These are phyloP conservation scores for Neltuma alba DNA, from an alignment of 306 rosid genomes.

Conservation along the genomic window DNA sequence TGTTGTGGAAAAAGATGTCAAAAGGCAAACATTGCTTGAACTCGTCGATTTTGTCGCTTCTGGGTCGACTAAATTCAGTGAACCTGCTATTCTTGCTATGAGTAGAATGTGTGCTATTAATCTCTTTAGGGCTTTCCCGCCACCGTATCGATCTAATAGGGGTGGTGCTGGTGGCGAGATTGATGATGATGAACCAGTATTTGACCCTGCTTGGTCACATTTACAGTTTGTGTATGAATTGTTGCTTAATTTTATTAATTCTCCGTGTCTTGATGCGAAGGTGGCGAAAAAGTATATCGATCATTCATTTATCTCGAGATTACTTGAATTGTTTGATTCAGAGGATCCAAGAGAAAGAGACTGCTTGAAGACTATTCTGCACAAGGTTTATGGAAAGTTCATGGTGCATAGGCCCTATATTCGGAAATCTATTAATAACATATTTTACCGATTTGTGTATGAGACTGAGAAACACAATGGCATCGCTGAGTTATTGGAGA, in stretches of 20 bases:
- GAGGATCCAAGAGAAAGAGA: slow-evolving; percentile 59
- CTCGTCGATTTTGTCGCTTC: slow-evolving; percentile 51
- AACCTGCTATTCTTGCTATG: slow-evolving; percentile 50
- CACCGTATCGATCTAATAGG: slow-evolving; percentile 41
- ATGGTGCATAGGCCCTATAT: slow-evolving; percentile 56
- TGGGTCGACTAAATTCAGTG: slow-evolving; percentile 49
- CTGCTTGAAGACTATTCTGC: slow-evolving; percentile 51
- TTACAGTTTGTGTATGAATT: slow-evolving; percentile 52
- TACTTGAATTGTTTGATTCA: slow-evolving; percentile 51
- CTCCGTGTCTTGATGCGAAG: slow-evolving; percentile 45
- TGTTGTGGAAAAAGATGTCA: slow-evolving; percentile 45
- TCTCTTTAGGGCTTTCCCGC: slow-evolving; percentile 50
- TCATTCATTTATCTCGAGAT: slow-evolving; percentile 43
- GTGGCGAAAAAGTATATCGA: slow-evolving; percentile 50
- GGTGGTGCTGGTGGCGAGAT: slow-evolving; percentile 40
- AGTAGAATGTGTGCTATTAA: slow-evolving; percentile 51
- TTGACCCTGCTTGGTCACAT: slow-evolving; percentile 57
- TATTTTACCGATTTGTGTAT: slow-evolving; percentile 45
- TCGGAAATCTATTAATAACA: slow-evolving; percentile 46
- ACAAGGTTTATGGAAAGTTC: slow-evolving; percentile 54
- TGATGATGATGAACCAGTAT: slow-evolving; percentile 49
- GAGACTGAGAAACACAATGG: slow-evolving; percentile 52
- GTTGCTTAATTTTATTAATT: slow-evolving; percentile 46
- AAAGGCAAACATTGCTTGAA: slow-evolving; percentile 46
- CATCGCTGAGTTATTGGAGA: slow-evolving; percentile 51